phyloP scores from a whole-genome alignment of 768 basidiomycete genomes.

The Boletus rubroflammeus region DNA sequence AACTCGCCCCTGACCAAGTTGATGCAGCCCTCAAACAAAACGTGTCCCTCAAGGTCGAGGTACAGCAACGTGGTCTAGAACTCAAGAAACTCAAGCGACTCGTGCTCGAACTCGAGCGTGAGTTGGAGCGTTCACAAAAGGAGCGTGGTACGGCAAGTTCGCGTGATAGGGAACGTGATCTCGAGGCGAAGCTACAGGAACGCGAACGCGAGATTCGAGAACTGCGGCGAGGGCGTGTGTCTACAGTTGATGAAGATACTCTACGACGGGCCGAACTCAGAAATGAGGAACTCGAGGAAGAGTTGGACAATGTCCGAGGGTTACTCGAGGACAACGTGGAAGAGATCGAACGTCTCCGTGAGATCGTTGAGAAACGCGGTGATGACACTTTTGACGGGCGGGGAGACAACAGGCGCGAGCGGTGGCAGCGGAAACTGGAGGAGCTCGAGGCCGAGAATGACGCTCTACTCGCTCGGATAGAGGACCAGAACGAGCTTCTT shows the following conservation, averaged over 20 bases:
- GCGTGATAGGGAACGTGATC: conserved; percentile 60
- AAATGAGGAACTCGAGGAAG: conserved; percentile 68
- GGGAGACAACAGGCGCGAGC: conserved; percentile 39
- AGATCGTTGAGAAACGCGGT: conserved; percentile 58
- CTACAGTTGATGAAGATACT: conserved; percentile 44
- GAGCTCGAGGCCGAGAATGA: conserved; percentile 63
- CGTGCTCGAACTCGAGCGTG: conserved; percentile 77
- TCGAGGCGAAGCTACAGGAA: conserved; percentile 75
- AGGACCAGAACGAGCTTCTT: conserved; percentile 57
- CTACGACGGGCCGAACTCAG: conserved; percentile 55
- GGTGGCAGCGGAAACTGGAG: conserved; percentile 48
- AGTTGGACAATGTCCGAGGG: conserved; percentile 65
- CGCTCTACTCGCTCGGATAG: conserved; percentile 52
- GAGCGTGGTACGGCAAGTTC: conserved; percentile 38
- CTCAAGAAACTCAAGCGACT: conserved; percentile 91
- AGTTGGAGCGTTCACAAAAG: conserved; percentile 67
- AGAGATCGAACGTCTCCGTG: conserved; percentile 71
- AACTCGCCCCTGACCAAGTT: conserved; percentile 88
- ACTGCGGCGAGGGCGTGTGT: conserved; percentile 48
- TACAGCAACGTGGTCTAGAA: conserved; percentile 84
- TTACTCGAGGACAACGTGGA: conserved; percentile 80
- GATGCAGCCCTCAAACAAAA: conserved; percentile 91
- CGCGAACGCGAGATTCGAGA: conserved; percentile 68
- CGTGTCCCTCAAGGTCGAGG: conserved; percentile 88
- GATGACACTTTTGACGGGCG: conserved; percentile 40